Evolutionary conservation across 108 stramenopile species (phyloP), one percentile per base, ranked within the genome.

Genomic region (Schizochytrium sp.): DNA sequence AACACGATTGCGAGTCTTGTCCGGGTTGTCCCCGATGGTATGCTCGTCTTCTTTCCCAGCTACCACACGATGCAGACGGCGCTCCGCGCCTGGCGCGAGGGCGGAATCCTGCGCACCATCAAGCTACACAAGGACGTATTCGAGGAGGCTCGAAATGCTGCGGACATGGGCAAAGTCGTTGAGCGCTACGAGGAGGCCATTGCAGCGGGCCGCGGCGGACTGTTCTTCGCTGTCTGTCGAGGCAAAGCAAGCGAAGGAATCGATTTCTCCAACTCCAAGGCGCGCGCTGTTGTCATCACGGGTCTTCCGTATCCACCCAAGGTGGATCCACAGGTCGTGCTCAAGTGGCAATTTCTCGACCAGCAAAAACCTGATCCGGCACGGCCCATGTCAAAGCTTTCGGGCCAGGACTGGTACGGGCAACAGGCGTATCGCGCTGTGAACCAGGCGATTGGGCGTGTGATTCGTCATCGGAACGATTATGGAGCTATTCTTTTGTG

Each of bases 381-480:
- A 8, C 63, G 6, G 8, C 63, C 63, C 10, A 14, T 41, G 8
- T 88, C 43, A 28, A 89, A 90, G n/a, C 90, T 97, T 14, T 95
- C 96, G 0, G 99, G 99, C 1, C 90, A 94, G 44, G 97, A 97
- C 57, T 99, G 99, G 99, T 99, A 99, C 92, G 93, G 92, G 29
- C 98, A 98, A 71, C 97, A 97, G 90, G 99, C 98, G 5, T 95
- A 96, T 69, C 93, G 98, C 5, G 98, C 98, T 58, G 98, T 99
- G 29, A 99, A 99, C 90, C 99, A 99, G 90, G 98, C 98, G 12
- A 91, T 99, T 47, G 99, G 99, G 0, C 93, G 99, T 25, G 98
- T 98, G 2, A 97, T 99, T 90, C 97, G 99, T n/a, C 98, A 99
- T 92, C 91, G 93, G 28, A 87, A 89, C n/a, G 99, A 99, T 90